Evolutionary conservation across 306 rosid genomes (phyloP).

Genomic region (Styphnolobium japonicum): DNA sequence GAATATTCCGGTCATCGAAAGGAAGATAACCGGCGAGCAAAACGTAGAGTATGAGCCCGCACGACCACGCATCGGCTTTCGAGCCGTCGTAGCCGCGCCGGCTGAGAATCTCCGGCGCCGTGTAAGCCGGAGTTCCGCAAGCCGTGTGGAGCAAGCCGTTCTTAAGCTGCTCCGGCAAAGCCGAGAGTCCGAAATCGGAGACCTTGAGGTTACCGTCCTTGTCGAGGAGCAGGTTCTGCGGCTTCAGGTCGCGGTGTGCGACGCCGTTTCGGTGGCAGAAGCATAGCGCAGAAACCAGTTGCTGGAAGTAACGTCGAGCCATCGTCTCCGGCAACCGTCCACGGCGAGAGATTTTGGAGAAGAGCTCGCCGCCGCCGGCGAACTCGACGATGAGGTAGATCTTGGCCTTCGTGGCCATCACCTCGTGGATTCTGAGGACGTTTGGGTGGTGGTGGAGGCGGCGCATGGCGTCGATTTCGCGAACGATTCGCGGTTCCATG

Average conservation of each 20-base stretch:
- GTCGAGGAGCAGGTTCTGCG: conserved; percentile 83
- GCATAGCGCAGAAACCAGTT: conserved; percentile 65
- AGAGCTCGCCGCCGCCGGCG: conserved; percentile 87
- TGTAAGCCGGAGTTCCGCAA: conserved; percentile 89
- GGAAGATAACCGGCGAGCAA: conserved; percentile 74
- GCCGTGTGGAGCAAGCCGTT: conserved; percentile 85
- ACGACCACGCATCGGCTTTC: conserved; percentile 88
- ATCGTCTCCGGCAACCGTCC: conserved; percentile 46
- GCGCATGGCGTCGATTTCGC: conserved; percentile 83
- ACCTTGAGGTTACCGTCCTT: conserved; percentile 61
- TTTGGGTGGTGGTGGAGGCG: conserved; percentile 78
- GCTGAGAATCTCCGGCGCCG: conserved; percentile 77
- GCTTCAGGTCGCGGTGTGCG: conserved; percentile 89
- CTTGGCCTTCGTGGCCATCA: conserved; percentile 78
- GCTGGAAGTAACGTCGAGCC: conserved; percentile 71
- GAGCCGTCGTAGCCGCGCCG: conserved; percentile 76
- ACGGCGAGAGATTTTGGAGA: conserved; percentile 51
- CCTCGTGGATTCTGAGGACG: conserved; percentile 76
- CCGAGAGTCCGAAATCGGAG: conserved; percentile 91
- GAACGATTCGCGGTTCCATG: conserved; percentile 74
- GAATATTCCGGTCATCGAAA: conserved; percentile 60
- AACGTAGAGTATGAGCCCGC: conserved; percentile 75
- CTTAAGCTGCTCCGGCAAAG: conserved; percentile 69
- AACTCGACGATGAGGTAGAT: conserved; percentile 79
- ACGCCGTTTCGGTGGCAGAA: conserved; percentile 82